Evolutionary conservation across 495 filamentous ascomycete genomes (phyloP).

Genomic region (Tuber indicum): DNA sequence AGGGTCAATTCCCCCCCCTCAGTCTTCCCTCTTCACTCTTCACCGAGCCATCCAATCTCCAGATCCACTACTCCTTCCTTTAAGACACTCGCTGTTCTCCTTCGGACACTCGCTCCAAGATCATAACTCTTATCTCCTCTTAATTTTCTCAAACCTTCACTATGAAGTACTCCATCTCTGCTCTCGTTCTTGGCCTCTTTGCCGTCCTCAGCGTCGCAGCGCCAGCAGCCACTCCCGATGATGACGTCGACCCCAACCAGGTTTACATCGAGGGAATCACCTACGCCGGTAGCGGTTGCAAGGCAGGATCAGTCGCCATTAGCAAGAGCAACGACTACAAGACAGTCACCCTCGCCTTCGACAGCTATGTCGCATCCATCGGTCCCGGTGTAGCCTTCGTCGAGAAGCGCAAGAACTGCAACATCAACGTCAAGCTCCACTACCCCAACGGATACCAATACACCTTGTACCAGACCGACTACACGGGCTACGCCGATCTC

Average conservation of each 20-base stretch:
- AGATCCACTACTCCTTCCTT: slow-evolving; percentile 4
- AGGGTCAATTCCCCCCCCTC: neutral
- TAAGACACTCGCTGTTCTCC: slow-evolving; percentile 1
- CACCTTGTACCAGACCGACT: slow-evolving; percentile 51
- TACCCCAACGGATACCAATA: slow-evolving; percentile 58
- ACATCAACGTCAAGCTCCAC: slow-evolving; percentile 53
- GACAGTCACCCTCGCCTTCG: slow-evolving; percentile 17
- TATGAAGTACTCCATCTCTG: slow-evolving; percentile 1
- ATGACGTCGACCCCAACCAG: slow-evolving; percentile 2
- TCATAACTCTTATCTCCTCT: neutral
- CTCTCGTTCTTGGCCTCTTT: slow-evolving; percentile 11
- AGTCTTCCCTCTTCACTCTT: neutral
- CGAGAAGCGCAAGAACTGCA: slow-evolving; percentile 52
- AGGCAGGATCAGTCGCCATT: slow-evolving; percentile 16
- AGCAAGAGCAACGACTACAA: slow-evolving; percentile 18
- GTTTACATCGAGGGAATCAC: slow-evolving; percentile 27
- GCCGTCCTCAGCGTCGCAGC: slow-evolving; percentile 16
- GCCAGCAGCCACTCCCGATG: slow-evolving; percentile 9
- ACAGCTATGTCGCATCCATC: slow-evolving; percentile 41
- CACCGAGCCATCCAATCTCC: slow-evolving; percentile 2
- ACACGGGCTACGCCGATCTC: slow-evolving; percentile 54
- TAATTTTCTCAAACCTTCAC: neutral
- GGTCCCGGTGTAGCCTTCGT: slow-evolving; percentile 38
- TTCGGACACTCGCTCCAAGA: neutral
- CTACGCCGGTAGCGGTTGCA: slow-evolving; percentile 35